phyloP scores from a whole-genome alignment of 768 basidiomycete genomes.

The Pleurotus giganteus region DNA sequence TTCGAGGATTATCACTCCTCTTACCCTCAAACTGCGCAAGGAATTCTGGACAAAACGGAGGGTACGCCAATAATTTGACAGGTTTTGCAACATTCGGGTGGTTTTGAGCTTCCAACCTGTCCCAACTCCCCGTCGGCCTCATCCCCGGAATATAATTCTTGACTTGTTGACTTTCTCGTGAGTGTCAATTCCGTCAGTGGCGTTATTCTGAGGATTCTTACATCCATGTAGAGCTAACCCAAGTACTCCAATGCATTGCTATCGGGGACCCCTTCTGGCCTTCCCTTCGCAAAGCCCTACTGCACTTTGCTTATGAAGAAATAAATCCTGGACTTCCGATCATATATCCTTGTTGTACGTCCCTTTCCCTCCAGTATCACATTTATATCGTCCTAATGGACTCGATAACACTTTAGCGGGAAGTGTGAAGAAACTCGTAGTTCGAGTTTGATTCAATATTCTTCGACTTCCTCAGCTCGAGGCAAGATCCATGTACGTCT shows the following conservation, averaged over 20 bases:
- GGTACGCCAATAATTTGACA: background rate
- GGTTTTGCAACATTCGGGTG: slow-evolving; percentile 12
- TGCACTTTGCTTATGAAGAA: slow-evolving; percentile 5
- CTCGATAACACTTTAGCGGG: too few relatives aligned
- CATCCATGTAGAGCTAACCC: slow-evolving; percentile 3
- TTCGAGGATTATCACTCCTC: background rate
- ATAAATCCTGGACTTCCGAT: slow-evolving; percentile 14
- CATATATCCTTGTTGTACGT: too few relatives aligned
- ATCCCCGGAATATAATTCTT: slow-evolving; percentile 10
- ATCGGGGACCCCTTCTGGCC: slow-evolving; percentile 3
- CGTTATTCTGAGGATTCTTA: background rate
- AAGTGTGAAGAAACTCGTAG: too few relatives aligned
- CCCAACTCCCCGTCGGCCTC: slow-evolving; percentile 2
- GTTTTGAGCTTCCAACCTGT: slow-evolving; percentile 1
- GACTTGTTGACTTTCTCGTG: slow-evolving; percentile 14
- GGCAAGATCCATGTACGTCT: too few relatives aligned
- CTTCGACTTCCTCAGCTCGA: too few relatives aligned
- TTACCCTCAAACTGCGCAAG: slow-evolving; percentile 7
- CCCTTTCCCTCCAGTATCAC: too few relatives aligned
- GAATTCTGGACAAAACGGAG: background rate
- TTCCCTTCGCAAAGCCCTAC: slow-evolving; percentile 9
- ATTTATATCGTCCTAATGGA: too few relatives aligned
- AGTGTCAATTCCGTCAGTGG: background rate
- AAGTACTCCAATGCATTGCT: slow-evolving; percentile 9
- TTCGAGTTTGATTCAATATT: too few relatives aligned